phyloP scores from a whole-genome alignment of 768 basidiomycete species.

The Kwoniella botswanensis region DNA sequence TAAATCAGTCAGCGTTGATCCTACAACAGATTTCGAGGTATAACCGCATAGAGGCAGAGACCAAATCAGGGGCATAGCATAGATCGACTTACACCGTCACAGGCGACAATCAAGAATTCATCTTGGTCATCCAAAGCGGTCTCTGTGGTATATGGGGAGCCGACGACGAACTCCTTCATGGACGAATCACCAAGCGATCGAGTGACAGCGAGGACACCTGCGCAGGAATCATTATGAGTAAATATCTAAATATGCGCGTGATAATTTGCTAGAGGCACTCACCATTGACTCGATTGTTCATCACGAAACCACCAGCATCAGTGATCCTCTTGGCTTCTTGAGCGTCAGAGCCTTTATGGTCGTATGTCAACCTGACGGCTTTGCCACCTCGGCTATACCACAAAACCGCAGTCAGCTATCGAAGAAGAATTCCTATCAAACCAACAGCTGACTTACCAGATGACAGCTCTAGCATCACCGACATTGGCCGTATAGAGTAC shows the following conservation, averaged over 20 bases:
- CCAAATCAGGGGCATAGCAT: conserved; percentile 15
- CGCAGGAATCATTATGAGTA: neutral
- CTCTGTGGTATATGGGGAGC: conserved; percentile 97
- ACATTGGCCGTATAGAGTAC: conserved; percentile 96
- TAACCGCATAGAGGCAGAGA: too few species aligned
- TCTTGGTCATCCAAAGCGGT: conserved; percentile 87
- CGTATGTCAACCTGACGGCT: conserved; percentile 92
- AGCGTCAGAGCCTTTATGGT: conserved; percentile 96
- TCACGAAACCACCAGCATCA: conserved; percentile 96
- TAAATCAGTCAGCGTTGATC: neutral
- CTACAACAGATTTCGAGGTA: too few species aligned
- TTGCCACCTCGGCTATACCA: conserved; percentile 70
- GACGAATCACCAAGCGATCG: conserved; percentile 93
- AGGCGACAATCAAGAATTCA: conserved; percentile 93
- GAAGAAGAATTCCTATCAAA: neutral
- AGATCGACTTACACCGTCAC: conserved; percentile 81
- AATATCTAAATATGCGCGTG: too few species aligned
- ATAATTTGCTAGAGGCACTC: conserved; percentile 18
- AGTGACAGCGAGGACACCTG: conserved; percentile 86
- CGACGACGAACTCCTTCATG: conserved; percentile 99
- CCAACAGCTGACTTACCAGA: conserved; percentile 63
- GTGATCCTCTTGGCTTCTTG: conserved; percentile 97
- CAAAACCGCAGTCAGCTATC: neutral
- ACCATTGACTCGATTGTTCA: conserved; percentile 98
- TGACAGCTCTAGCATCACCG: conserved; percentile 91